Percentiles rank a stretch among this genome's conserved stretches.
These are phyloP conservation scores for Calcarisporium arbuscula DNA, from an alignment of 2,329 filamentous ascomycete species.

Conservation along the genomic window DNA sequence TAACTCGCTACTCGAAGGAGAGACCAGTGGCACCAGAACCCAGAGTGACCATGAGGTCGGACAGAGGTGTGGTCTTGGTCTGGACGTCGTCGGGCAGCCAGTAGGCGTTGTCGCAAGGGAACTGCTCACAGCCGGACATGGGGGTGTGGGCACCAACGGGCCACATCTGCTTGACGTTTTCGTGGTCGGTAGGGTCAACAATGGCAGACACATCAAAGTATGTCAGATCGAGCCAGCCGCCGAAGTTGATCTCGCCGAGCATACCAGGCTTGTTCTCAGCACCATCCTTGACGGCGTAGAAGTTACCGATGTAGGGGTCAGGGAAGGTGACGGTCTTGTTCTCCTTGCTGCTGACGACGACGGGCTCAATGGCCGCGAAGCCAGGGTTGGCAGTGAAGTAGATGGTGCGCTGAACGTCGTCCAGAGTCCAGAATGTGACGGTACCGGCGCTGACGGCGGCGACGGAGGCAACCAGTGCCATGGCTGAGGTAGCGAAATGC, in stretches of 20 bases:
- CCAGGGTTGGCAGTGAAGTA: constrained; percentile 42
- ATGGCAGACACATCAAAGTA: constrained; percentile 57
- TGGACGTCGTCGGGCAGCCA: constrained; percentile 47
- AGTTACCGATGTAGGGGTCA: constrained; percentile 42
- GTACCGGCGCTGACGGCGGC: constrained; percentile 38
- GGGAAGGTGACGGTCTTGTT: constrained; percentile 37
- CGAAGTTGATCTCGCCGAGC: constrained; percentile 46
- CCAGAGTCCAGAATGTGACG: constrained; percentile 55
- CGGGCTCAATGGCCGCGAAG: constrained; percentile 24
- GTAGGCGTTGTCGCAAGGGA: constrained; percentile 50
- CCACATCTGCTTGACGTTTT: constrained; percentile 50
- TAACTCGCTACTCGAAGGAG: constrained; percentile 11
- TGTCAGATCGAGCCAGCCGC: constrained; percentile 40
- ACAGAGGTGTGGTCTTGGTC: constrained; percentile 44
- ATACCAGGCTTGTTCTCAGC: constrained; percentile 37
- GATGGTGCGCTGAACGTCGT: constrained; percentile 42
- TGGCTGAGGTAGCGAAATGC: constrained; percentile 44
- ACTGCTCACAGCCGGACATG: constrained; percentile 44
- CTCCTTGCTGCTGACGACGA: constrained; percentile 32
- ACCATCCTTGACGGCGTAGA: constrained; percentile 42
- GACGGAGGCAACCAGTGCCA: constrained; percentile 36
- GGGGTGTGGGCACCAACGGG: constrained; percentile 29
- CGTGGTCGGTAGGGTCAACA: constrained; percentile 41
- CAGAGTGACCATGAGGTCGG: constrained; percentile 45
- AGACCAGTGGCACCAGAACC: constrained; percentile 26